These are phyloP conservation scores for Rhodocollybia butyracea DNA, from an alignment of 768 basidiomycete species.

Conservation along the genomic window DNA sequence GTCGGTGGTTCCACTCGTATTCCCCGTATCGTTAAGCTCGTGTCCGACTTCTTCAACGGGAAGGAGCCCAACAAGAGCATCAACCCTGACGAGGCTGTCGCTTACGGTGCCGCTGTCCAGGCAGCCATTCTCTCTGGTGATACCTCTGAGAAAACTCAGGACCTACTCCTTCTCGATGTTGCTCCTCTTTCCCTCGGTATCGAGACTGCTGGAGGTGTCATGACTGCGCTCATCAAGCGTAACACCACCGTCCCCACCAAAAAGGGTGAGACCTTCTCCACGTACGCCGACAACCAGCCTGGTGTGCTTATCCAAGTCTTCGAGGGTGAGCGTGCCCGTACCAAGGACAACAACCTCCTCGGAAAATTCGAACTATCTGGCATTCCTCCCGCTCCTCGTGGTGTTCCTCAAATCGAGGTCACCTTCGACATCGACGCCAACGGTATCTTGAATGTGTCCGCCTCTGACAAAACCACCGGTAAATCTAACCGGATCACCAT, in stretches of 20 bases:
- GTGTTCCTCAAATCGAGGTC: constrained; percentile 89
- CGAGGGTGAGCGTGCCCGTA: constrained; percentile 86
- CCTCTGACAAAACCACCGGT: constrained; percentile 81
- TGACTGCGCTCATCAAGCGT: constrained; percentile 50
- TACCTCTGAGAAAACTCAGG: constrained; percentile 48
- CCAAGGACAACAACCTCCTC: constrained; percentile 88
- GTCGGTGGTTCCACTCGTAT: constrained; percentile 70
- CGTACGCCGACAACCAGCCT: constrained; percentile 85
- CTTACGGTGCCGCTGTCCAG: constrained; percentile 71
- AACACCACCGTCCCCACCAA: constrained; percentile 52
- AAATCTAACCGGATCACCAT: constrained; percentile 80
- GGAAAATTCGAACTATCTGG: constrained; percentile 91
- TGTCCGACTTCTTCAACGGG: constrained; percentile 63
- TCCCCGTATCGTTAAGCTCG: constrained; percentile 63
- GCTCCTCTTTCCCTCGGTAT: constrained; percentile 55
- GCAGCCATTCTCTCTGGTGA: constrained; percentile 62
- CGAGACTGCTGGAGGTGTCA: constrained; percentile 64
- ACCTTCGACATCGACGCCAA: constrained; percentile 89
- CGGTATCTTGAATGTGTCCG: constrained; percentile 80
- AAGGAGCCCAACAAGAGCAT: constrained; percentile 65
- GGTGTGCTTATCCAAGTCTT: constrained; percentile 88
- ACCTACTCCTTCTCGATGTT: constrained; percentile 56
- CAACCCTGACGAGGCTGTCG: constrained; percentile 75
- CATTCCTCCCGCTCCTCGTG: constrained; percentile 84
- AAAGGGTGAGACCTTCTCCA: constrained; percentile 66